Base-by-base conservation (phyloP, 2,329 filamentous ascomycete species). In the Triangularia setosa region DNA sequence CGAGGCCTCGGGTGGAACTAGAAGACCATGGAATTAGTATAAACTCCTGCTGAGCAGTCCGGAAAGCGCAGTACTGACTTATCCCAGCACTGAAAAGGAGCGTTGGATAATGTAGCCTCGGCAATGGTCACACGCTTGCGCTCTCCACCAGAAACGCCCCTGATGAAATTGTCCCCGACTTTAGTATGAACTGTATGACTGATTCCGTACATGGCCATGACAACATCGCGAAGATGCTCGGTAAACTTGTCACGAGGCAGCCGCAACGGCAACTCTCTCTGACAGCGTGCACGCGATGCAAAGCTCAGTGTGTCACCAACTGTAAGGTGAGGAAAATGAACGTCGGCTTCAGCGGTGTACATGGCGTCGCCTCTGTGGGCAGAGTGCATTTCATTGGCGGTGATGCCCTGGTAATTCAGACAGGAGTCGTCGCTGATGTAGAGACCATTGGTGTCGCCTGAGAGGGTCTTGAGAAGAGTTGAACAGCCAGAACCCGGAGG, bases 71-170 rank as follows among this genome's bases (percentile, higher is more conserved):
- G n/a, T n/a, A n/a, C n/a, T 87, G 68, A 58, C 12, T 92, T 92
- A 65, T 90, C 92, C 91, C 91, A 95, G 66, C 86, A 88, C 73
- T 90, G 87, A n/a, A 88, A 72, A 0, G 83, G 81, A 0, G 85
- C 83, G 18, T 81, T 79, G 9, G 87, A 87, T 7, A 93, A 79
- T 63, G 89, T 83, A 66, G 90, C 91, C 75, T 94, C 91, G 0
- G 90, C 90, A 66, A 94, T 92, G 55, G 86, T 90, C 4, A 94
- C 90, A 73, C 92, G 86, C 78, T 94, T 93, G 62, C 87, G 80
- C 73, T 91, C 88, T 40, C 88, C 88, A 25, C 88, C 88, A 21
- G 83, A 87, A 0, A 90, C 83, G 48, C 90, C 90, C 1, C 89
- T 84, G n/a, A 92, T 82, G 48, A 90, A 84, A 67, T 91, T 88